Base-by-base conservation (phyloP, 2,329 filamentous ascomycete species). In the Botrytis sinoallii region DNA sequence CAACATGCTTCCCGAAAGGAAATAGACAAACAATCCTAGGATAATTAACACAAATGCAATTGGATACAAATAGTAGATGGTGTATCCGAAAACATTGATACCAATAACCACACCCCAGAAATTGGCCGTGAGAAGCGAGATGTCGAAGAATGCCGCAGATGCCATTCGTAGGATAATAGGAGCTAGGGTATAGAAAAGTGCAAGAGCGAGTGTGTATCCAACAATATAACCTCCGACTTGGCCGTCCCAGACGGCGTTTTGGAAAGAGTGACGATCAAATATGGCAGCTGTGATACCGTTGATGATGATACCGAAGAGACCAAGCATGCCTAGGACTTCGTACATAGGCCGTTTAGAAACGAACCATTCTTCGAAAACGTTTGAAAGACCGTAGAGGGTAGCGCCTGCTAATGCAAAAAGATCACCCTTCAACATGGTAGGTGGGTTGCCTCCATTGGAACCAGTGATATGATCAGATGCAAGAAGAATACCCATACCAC, bases 81-180 rank as follows among this genome's bases (percentile, higher is more conserved):
- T 83, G 78, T 92, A 89, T 63, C 91, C 89, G 80, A 99, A 97
- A 67, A 98, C 93, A 81, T 91, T 88, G 78, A 97, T 89, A 68
- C 96, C 96, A 78, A 99, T 95, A 77, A 97, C 92, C 75, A 97
- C 92, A 77, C 94, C 95, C 96, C 96, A 99, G 85, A 98, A 98
- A 84, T 97, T 98, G 79, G 91, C 93, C 3, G 96, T 98, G 75
- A 99, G 86, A 77, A 99, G 86, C 12, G 92, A 95, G 80, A 98
- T 97, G 83, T 99, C 97, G 86, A 98, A 97, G 84, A 99, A 98
- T 32, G 95, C 95, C 4, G 96, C 96, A 25, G 90, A 93, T 42
- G 92, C 92, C 85, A 98, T 92, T 77, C 96, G 93, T 83, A 98
- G 91, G 76, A 99, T 88, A 72, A 98, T 84, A 0, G 96, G 96